Percentiles rank a stretch among this genome's conserved stretches.
These are phyloP conservation scores for Schrenkiella parvula DNA, from an alignment of 345 rosid species.

Conservation along the genomic window DNA sequence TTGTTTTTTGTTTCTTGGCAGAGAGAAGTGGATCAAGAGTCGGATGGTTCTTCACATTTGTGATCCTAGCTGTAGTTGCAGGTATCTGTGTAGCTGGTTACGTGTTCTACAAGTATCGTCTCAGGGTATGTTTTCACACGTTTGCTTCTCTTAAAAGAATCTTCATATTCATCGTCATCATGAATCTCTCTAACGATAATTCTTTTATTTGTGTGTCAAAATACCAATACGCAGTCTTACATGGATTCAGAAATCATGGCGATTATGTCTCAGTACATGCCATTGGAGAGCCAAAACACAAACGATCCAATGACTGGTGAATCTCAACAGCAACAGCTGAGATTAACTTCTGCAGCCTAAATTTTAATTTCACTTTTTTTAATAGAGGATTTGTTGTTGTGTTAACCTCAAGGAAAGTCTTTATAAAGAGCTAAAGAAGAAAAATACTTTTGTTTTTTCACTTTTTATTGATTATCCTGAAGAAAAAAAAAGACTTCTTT, in stretches of 20 bases:
- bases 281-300: slow-evolving; percentile 65
- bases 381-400: not conserved
- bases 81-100: slow-evolving; percentile 61
- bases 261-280: slow-evolving; percentile 99
- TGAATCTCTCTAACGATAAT: not conserved
- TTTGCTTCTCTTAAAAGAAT: not conserved
- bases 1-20: slow-evolving; percentile 35
- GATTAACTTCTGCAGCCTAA: slow-evolving; percentile 31
- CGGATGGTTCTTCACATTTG: slow-evolving; percentile 60
- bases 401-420: not conserved
- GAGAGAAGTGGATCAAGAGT: slow-evolving; percentile 70
- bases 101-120: slow-evolving; percentile 94
- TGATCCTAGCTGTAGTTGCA: slow-evolving; percentile 58
- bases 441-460: not conserved
- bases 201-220: not conserved
- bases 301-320: slow-evolving; percentile 29
- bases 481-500: not conserved
- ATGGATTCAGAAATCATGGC: slow-evolving; percentile 99
- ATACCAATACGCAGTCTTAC: slow-evolving; percentile 57
- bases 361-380: not conserved
- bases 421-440: slow-evolving; percentile 23
- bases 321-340: slow-evolving; percentile 24
- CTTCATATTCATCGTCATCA: not conserved
- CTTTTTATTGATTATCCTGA: not conserved
- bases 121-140: slow-evolving; percentile 54